These are phyloP conservation scores for Pleurotus tuber-regium DNA, from an alignment of 768 basidiomycete species.

Conservation along the genomic window DNA sequence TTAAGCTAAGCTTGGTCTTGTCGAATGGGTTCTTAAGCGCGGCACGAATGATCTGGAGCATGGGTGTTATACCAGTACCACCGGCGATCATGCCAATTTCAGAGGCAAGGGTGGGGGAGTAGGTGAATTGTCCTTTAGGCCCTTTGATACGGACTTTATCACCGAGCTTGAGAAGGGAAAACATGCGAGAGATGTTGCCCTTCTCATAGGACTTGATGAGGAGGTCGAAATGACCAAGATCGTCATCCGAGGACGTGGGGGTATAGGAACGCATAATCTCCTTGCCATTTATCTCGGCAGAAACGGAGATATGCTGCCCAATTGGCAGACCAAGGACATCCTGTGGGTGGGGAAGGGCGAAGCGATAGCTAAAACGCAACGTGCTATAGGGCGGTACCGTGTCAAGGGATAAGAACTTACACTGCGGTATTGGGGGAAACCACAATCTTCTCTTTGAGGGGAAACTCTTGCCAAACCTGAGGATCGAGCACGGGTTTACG, in stretches of 20 bases:
- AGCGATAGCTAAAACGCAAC: constrained; percentile 71
- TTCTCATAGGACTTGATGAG: constrained; percentile 98
- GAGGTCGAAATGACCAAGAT: constrained; percentile 92
- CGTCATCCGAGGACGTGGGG: constrained; percentile 90
- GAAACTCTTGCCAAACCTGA: constrained; percentile 76
- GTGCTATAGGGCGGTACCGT: neutral
- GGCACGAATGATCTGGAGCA: constrained; percentile 98
- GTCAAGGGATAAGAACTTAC: constrained; percentile 42
- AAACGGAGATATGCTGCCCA: constrained; percentile 93
- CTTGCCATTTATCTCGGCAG: constrained; percentile 91
- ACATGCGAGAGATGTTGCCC: constrained; percentile 92
- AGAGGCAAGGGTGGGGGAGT: constrained; percentile 65
- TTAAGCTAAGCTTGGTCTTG: constrained; percentile 77
- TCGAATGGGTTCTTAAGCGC: constrained; percentile 87
- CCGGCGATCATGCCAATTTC: constrained; percentile 97
- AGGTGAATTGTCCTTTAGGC: constrained; percentile 94
- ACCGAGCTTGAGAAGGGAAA: constrained; percentile 80
- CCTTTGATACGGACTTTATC: constrained; percentile 91
- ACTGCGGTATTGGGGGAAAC: constrained; percentile 96
- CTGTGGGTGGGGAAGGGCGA: constrained; percentile 69
- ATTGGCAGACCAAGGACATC: constrained; percentile 91
- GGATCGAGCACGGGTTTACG: constrained; percentile 73
- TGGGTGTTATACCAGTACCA: constrained; percentile 97
- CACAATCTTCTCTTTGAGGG: constrained; percentile 74
- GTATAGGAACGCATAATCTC: constrained; percentile 91